These are phyloP conservation scores for Novymonas esmeraldas DNA, from an alignment of 208 protist species.

Conservation along the genomic window DNA sequence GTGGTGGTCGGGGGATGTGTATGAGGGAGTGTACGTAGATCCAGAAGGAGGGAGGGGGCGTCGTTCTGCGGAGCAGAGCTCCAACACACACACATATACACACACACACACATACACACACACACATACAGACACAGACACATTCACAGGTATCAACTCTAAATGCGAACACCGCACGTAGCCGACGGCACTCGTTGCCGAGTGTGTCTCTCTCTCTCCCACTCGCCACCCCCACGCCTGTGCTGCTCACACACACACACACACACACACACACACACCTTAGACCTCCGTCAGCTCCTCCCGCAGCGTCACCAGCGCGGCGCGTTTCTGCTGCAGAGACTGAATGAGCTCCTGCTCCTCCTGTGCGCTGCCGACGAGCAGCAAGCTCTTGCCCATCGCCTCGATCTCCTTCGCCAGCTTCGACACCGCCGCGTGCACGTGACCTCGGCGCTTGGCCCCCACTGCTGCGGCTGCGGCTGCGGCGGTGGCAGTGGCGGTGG, in stretches of 20 bases:
- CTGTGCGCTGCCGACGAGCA: conserved; percentile 15
- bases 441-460: conserved; percentile 19
- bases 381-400: conserved; percentile 11
- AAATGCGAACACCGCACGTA: too few relatives aligned
- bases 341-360: conserved; percentile 28
- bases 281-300: conserved; percentile 23
- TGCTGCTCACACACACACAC: neutral
- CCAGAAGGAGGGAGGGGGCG: too few relatives aligned
- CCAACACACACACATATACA: neutral
- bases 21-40: too few relatives aligned
- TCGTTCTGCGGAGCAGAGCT: too few relatives aligned
- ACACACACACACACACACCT: neutral
- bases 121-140: neutral
- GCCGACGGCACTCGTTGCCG: too few relatives aligned
- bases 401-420: conserved; percentile 33
- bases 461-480: conserved; percentile 9
- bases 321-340: conserved; percentile 28
- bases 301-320: conserved; percentile 17
- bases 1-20: too few relatives aligned
- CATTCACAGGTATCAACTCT: neutral
- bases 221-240: too few relatives aligned
- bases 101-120: neutral
- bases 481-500: neutral
- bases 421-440: conserved; percentile 25
- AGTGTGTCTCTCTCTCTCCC: neutral